Percentiles rank a stretch among this genome's conserved stretches.
Conservation (phyloP, 768 basidiomycete species). For the Fistulinella prunicolor region DNA sequence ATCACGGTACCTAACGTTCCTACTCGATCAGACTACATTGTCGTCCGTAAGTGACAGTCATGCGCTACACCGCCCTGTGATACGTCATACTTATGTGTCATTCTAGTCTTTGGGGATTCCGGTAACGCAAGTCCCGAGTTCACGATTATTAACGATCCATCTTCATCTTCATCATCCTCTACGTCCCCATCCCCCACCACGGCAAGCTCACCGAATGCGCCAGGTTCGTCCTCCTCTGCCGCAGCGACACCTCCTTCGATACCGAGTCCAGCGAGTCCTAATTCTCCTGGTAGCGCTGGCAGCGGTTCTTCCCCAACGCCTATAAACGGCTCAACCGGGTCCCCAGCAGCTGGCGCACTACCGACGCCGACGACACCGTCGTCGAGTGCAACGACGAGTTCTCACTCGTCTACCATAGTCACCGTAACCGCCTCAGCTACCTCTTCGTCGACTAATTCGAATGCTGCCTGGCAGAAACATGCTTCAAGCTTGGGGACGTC, state of each 20-base stretch:
- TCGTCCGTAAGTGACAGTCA: constrained; percentile 33
- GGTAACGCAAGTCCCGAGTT: constrained; percentile 40
- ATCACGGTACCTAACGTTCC: constrained; percentile 37
- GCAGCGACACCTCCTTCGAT: constrained; percentile 1
- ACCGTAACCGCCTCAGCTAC: constrained; percentile 2
- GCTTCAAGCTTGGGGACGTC: constrained; percentile 11
- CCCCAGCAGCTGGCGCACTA: not conserved
- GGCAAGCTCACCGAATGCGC: not conserved
- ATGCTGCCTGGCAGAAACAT: constrained; percentile 26
- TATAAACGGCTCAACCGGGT: not conserved
- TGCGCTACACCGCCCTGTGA: not conserved
- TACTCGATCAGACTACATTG: constrained; percentile 31
- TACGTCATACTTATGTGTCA: not conserved
- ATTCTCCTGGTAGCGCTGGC: not conserved
- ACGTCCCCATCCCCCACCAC: constrained; percentile 5
- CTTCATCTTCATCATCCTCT: constrained; percentile 39
- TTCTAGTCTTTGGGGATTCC: constrained; percentile 39
- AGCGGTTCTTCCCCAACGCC: not conserved
- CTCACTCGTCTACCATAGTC: constrained; percentile 6
- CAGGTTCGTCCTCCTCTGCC: constrained; percentile 3
- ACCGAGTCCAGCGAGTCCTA: not conserved
- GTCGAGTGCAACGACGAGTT: not conserved
- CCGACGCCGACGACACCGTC: constrained; percentile 4
- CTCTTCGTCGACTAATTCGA: constrained; percentile 16
- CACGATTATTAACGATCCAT: constrained; percentile 55